Evolutionary conservation across 2,329 filamentous ascomycete species (phyloP), one percentile per base, ranked within the genome.

Genomic region (Aspergillus sp.): DNA sequence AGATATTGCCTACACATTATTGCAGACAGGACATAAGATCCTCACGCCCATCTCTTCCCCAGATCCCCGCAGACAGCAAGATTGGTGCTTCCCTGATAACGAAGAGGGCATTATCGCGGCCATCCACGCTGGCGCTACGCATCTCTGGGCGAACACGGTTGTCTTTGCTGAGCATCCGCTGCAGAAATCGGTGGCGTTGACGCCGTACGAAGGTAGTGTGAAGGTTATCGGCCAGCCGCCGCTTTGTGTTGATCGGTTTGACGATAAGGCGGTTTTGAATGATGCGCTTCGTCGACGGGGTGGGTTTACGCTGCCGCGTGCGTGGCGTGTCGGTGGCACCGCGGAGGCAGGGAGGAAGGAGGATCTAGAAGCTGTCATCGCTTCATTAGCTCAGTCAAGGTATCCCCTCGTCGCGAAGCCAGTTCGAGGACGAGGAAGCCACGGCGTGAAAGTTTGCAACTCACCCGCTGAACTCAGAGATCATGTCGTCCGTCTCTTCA

Each of bases 121-220:
- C 0, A 40, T 75, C 1, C 40, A 63, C 3, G 54, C 56, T 32
- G 70, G 71, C 0, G 68, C 69, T 0, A 76, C 68, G 1, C 67
- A 72, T 48, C 54, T 77, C 3, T 77, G 73, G 72, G 71, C 72
- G 1, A 77, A 77, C 48, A 77, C 74, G 0, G 70, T 77, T 33
- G 53, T 77, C 1, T 77, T 77, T 49, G 62, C 65, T 0, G 62
- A 64, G 0, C 74, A 77, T 52, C 73, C 74, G 2, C 58, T 77
- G 0, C 74, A 78, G 44, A 62, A 47, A 0, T 75, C 72, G 0
- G 12, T 51, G 1, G 47, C 42, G 2, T 51, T 76, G 6, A 50
- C 54, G 1, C 36, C 51, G 6, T 54, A 61, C 34, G 54, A 62
- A 6, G 51, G 64, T 6, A 33, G 47, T 0, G 26, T 77, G 0